Evolutionary conservation across 306 rosid genomes (phyloP).

Genomic region (Rubus idaeus): DNA sequence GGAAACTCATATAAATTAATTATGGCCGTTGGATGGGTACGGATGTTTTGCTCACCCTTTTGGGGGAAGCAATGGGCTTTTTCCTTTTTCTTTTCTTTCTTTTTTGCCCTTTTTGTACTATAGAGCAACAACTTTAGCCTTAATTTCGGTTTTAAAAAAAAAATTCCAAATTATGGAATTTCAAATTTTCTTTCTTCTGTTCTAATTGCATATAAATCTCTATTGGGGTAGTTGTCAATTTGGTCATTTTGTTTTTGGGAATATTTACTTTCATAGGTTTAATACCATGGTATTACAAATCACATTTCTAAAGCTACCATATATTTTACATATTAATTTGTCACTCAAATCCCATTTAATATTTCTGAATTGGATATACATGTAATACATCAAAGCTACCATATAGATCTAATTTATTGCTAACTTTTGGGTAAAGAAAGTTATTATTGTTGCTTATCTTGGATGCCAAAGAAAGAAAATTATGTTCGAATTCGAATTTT

Average conservation of each 20-base stretch:
- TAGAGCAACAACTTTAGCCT: slow-evolving; percentile 33
- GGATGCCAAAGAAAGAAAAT: slow-evolving; percentile 13
- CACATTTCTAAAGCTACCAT: too few species aligned
- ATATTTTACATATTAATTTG: too few species aligned
- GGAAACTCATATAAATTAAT: slow-evolving; percentile 14
- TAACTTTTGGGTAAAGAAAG: slow-evolving; percentile 34
- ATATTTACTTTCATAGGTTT: not conserved
- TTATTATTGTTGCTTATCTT: slow-evolving; percentile 1
- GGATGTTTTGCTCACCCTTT: slow-evolving; percentile 21
- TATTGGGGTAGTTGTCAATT: not conserved
- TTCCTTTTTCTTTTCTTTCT: not conserved
- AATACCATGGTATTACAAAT: too few species aligned
- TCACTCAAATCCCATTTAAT: too few species aligned
- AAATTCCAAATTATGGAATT: slow-evolving; percentile 8
- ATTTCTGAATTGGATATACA: too few species aligned
- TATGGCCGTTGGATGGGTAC: slow-evolving; percentile 25
- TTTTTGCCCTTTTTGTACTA: slow-evolving; percentile 9
- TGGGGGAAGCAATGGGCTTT: slow-evolving; percentile 7
- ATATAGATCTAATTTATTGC: slow-evolving; percentile 8
- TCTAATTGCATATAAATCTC: not conserved
- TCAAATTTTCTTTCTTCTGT: not conserved
- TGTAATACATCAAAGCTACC: not conserved
- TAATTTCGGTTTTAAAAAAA: slow-evolving; percentile 29
- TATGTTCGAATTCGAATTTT: slow-evolving; percentile 18
- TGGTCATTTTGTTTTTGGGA: not conserved